Evolutionary conservation across 306 rosid species (phyloP).

Genomic region (Vigna reflexopilosa): DNA sequence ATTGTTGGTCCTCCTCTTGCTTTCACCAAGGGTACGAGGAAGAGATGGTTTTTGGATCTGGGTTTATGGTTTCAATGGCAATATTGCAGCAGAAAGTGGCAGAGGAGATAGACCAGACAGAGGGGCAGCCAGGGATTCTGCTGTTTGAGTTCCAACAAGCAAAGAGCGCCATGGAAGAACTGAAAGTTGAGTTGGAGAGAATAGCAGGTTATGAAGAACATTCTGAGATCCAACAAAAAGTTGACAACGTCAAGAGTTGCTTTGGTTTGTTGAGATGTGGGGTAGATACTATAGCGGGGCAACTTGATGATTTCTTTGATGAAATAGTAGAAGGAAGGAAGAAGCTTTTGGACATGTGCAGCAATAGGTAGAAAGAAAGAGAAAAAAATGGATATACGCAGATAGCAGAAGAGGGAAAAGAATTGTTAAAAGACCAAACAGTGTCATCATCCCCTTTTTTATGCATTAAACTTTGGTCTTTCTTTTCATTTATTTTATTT

Average conservation of each 20-base stretch:
- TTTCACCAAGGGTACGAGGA: slow-evolving; percentile 54
- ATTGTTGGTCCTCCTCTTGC: slow-evolving; percentile 71
- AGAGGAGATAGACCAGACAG: slow-evolving; percentile 63
- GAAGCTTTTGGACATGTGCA: slow-evolving; percentile 88
- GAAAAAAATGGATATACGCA: slow-evolving; percentile 31
- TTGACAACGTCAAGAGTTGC: slow-evolving; percentile 62
- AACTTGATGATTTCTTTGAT: slow-evolving; percentile 92
- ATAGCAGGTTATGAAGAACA: slow-evolving; percentile 45
- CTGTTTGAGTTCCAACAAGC: slow-evolving; percentile 69
- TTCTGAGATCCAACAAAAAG: slow-evolving; percentile 52
- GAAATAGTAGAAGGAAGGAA: slow-evolving; percentile 91
- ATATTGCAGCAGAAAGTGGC: slow-evolving; percentile 68
- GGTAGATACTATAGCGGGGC: slow-evolving; percentile 67
- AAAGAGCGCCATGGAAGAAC: slow-evolving; percentile 65
- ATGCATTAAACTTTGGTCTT: slow-evolving; percentile 1
- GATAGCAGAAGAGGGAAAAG: slow-evolving; percentile 13
- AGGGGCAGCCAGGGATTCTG: slow-evolving; percentile 67
- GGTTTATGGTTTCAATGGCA: slow-evolving; percentile 64
- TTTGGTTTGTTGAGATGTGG: slow-evolving; percentile 76
- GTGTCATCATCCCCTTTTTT: slow-evolving; percentile 16
- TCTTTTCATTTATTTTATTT: not conserved
- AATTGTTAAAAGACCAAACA: slow-evolving; percentile 25
- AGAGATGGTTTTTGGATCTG: slow-evolving; percentile 56
- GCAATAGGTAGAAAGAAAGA: slow-evolving; percentile 57
- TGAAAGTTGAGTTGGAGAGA: slow-evolving; percentile 66